Conservation (phyloP, 2,329 filamentous ascomycete species). For the Penicillium sp. region DNA sequence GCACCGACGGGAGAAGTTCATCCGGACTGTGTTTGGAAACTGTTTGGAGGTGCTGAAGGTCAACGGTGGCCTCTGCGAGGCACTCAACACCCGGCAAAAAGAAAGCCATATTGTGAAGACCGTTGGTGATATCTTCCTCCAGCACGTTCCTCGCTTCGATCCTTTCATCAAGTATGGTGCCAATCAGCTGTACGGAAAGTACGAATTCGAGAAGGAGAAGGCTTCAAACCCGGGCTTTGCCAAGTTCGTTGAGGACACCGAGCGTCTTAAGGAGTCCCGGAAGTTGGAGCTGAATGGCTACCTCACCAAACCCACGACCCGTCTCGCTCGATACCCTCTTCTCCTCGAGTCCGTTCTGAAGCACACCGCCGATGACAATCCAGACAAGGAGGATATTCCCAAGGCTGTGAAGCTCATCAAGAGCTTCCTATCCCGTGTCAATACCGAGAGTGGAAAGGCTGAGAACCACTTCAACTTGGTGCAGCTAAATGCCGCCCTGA, state of each 20-base stretch:
- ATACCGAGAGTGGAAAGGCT: conserved; percentile 90
- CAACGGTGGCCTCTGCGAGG: conserved; percentile 79
- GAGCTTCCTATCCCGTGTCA: conserved; percentile 80
- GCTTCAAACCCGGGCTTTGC: conserved; percentile 76
- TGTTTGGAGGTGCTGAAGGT: conserved; percentile 91
- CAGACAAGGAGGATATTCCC: conserved; percentile 87
- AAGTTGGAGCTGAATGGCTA: conserved; percentile 98
- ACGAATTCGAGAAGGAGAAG: conserved; percentile 95
- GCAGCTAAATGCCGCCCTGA: conserved; percentile 83
- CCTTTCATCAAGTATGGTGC: conserved; percentile 96
- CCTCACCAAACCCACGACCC: conserved; percentile 92
- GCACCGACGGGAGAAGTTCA: conserved; percentile 79
- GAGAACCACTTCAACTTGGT: conserved; percentile 97
- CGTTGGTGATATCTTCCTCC: conserved; percentile 88
- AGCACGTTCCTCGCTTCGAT: conserved; percentile 86
- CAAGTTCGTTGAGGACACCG: conserved; percentile 93
- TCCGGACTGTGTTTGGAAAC: conserved; percentile 92
- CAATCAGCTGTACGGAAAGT: conserved; percentile 93
- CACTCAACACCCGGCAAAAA: conserved; percentile 85
- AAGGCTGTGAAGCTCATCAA: conserved; percentile 82
- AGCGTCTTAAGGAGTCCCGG: conserved; percentile 89
- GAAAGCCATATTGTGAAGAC: conserved; percentile 82
- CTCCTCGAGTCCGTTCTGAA: conserved; percentile 88
- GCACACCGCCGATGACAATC: conserved; percentile 80
- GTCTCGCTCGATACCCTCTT: conserved; percentile 87